These are phyloP conservation scores for Aegilops tauschii DNA, from an alignment of 176 grass and related monocot species.

Conservation along the genomic window DNA sequence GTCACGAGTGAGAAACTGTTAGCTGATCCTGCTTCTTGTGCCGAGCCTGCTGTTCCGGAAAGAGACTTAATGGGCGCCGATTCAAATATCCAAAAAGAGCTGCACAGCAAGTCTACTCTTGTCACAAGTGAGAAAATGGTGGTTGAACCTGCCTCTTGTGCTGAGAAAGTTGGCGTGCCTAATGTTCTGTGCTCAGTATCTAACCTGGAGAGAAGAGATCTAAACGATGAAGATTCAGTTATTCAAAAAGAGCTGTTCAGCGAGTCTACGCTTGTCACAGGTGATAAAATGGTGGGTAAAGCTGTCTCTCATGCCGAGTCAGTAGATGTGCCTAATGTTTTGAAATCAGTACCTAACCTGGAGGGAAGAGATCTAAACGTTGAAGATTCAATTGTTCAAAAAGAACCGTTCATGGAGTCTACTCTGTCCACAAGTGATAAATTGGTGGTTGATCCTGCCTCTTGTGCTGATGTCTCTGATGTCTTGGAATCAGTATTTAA, in stretches of 20 bases:
- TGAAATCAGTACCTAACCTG: not conserved
- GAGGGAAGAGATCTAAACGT: slow-evolving; percentile 2
- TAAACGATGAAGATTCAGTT: not conserved
- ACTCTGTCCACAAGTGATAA: slow-evolving; percentile 3
- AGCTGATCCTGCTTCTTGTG: slow-evolving; percentile 30
- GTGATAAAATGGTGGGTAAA: not conserved
- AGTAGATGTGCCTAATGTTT: slow-evolving; percentile 29
- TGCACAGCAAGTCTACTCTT: slow-evolving; percentile 7
- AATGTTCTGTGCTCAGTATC: slow-evolving; percentile 34
- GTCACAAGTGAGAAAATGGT: slow-evolving; percentile 15
- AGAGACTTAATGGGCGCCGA: slow-evolving; percentile 18
- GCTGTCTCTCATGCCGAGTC: not conserved
- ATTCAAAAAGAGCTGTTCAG: not conserved
- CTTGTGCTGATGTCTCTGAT: slow-evolving; percentile 36
- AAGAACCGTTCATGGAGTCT: slow-evolving; percentile 11
- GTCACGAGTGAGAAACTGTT: not conserved
- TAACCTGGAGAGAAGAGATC: not conserved
- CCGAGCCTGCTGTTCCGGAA: slow-evolving; percentile 22
- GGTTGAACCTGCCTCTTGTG: slow-evolving; percentile 24
- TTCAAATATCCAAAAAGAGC: slow-evolving; percentile 20
- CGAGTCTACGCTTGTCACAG: not conserved
- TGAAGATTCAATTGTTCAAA: slow-evolving; percentile 22
- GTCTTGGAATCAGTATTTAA: slow-evolving; percentile 21
- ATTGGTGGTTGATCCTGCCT: slow-evolving; percentile 28
- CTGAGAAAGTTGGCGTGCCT: slow-evolving; percentile 22